Conservation (phyloP, 2,329 filamentous ascomycete species). For the Aquanectria penicillioides region DNA sequence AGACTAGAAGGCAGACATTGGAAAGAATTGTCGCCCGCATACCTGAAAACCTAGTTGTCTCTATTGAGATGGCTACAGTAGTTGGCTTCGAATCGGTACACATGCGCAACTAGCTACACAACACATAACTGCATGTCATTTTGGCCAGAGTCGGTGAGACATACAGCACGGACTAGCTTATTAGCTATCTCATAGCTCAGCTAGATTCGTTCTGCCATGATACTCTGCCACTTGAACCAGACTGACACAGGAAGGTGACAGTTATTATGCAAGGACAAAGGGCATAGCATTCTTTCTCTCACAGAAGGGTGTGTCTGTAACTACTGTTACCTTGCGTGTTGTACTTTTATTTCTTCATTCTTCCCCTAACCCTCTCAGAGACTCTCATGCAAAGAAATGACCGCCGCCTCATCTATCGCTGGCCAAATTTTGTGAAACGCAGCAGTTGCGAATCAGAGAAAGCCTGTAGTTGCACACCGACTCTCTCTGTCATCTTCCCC, state of each 20-base stretch:
- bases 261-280: not conserved
- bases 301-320: not conserved
- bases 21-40: not conserved
- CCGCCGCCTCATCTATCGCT: slow-evolving; percentile 1
- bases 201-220: too few species aligned
- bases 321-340: not conserved
- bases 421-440: not conserved
- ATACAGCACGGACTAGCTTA: not conserved
- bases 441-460: not conserved
- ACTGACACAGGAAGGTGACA: not conserved
- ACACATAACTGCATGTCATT: not conserved
- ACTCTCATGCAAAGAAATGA: not conserved
- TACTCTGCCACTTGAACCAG: not conserved
- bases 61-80: slow-evolving; percentile 22
- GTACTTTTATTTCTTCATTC: too few species aligned
- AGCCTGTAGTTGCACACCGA: not conserved
- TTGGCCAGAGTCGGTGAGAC: slow-evolving; percentile 3
- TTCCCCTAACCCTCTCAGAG: too few species aligned
- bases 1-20: too few species aligned
- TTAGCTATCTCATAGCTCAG: not conserved
- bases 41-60: not conserved
- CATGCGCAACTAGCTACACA: not conserved
- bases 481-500: slow-evolving; percentile 12
- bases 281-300: not conserved
- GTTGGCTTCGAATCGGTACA: not conserved